A percentile compares a stretch with the other conserved stretches of the same genome.
These are phyloP conservation scores for Metschnikowia lachancei DNA, from an alignment of 805 yeast species.

Conservation along the genomic window DNA sequence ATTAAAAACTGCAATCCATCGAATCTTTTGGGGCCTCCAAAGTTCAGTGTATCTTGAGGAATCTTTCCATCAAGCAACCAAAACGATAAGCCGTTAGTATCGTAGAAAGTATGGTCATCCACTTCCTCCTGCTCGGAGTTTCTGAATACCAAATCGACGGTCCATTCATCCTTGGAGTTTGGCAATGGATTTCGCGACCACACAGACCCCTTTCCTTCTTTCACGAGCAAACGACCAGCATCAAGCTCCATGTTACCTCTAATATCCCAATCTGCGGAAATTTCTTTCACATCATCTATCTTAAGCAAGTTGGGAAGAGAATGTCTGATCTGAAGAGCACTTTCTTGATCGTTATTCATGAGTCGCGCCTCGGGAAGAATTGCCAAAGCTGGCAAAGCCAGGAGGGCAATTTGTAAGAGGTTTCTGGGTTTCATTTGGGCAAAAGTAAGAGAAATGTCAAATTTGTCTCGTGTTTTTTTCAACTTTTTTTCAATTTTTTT, in stretches of 20 bases:
- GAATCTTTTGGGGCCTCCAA: constrained; percentile 53
- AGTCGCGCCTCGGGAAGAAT: constrained; percentile 19
- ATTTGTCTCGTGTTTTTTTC: neutral
- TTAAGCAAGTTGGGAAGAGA: constrained; percentile 41
- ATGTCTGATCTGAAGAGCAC: constrained; percentile 11
- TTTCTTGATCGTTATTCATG: constrained; percentile 7
- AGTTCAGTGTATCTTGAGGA: constrained; percentile 33
- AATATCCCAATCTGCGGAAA: constrained; percentile 38
- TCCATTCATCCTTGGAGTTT: constrained; percentile 40
- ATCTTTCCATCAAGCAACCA: constrained; percentile 45
- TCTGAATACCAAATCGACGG: constrained; percentile 62
- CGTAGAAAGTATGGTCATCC: constrained; percentile 27
- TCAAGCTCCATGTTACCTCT: constrained; percentile 40
- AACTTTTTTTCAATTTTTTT: neutral
- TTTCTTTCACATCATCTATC: constrained; percentile 24
- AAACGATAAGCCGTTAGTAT: constrained; percentile 55
- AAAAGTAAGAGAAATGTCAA: neutral
- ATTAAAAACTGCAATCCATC: constrained; percentile 65
- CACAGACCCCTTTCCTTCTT: constrained; percentile 41
- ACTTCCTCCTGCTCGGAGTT: constrained; percentile 46
- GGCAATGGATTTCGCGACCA: constrained; percentile 38
- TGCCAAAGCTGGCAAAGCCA: constrained; percentile 13
- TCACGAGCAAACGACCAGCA: constrained; percentile 50
- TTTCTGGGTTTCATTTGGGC: constrained; percentile 2
- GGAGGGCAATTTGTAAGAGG: neutral